A percentile compares a stretch with the other conserved stretches of the same genome.
Evolutionary conservation across 148 eudicot species (phyloP).

Genomic region (Rhododendron henanense): DNA sequence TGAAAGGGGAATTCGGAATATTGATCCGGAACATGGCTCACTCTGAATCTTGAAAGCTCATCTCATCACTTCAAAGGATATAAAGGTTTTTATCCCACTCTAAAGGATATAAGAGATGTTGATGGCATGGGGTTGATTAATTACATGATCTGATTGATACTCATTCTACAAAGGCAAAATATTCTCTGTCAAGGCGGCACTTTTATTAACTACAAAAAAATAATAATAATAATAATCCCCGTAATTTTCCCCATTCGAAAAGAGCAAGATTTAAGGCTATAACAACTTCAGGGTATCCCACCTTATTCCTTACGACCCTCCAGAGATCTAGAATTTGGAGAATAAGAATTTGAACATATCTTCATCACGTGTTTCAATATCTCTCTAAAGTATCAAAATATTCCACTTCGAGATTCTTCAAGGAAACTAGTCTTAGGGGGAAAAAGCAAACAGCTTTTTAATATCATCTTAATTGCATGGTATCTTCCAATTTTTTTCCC

Average conservation of each 20-base stretch:
- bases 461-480: neutral
- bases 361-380: neutral
- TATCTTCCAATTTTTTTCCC: neutral
- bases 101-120: neutral
- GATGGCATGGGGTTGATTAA: neutral
- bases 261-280: too few species aligned
- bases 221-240: neutral
- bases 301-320: neutral
- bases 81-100: neutral
- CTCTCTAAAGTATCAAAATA: neutral
- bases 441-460: neutral
- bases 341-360: neutral
- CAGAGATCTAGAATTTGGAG: neutral
- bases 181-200: neutral
- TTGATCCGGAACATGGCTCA: too few species aligned
- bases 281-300: neutral
- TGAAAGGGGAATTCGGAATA: neutral
- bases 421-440: neutral
- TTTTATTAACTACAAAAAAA: neutral
- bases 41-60: neutral
- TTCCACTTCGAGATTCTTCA: neutral
- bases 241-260: neutral
- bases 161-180: neutral
- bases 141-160: neutral
- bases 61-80: neutral